phyloP scores from a whole-genome alignment of 768 basidiomycete genomes.

The Cyclocybe aegerita region DNA sequence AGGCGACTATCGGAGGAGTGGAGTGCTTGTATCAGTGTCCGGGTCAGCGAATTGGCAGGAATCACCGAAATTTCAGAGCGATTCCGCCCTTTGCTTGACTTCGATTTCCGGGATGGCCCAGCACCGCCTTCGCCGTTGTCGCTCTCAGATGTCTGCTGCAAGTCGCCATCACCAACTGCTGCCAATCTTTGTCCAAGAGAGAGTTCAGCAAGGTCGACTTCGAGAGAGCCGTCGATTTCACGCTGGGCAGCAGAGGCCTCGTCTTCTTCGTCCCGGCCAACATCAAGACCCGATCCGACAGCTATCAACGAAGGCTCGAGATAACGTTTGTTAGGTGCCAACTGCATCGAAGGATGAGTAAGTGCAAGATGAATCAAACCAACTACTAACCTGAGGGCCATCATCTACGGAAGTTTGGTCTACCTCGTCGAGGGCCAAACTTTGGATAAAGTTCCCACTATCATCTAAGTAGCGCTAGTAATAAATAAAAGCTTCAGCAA shows the following conservation, averaged over 20 bases:
- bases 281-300: conserved; percentile 63
- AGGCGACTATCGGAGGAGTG: conserved; percentile 91
- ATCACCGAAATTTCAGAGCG: conserved; percentile 40
- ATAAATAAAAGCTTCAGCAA: conserved; percentile 14
- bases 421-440: conserved; percentile 45
- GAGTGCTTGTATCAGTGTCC: conserved; percentile 92
- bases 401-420: conserved; percentile 6
- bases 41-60: conserved; percentile 85
- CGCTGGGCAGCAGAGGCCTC: conserved; percentile 46
- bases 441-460: conserved; percentile 50
- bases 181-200: conserved; percentile 89
- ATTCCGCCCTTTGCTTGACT: conserved; percentile 30
- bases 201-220: conserved; percentile 86
- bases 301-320: conserved; percentile 59
- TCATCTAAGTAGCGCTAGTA: conserved; percentile 56
- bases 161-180: conserved; percentile 59
- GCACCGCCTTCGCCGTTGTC: conserved; percentile 34
- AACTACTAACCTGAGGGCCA: conserved; percentile 11
- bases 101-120: conserved; percentile 17
- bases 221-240: conserved; percentile 67
- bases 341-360: conserved; percentile 26
- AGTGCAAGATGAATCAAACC: neutral
- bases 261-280: conserved; percentile 57
- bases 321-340: conserved; percentile 62
- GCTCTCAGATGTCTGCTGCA: conserved; percentile 44